Evolutionary conservation across 805 yeast genomes (phyloP).

Genomic region (Grigorovia humatica): DNA sequence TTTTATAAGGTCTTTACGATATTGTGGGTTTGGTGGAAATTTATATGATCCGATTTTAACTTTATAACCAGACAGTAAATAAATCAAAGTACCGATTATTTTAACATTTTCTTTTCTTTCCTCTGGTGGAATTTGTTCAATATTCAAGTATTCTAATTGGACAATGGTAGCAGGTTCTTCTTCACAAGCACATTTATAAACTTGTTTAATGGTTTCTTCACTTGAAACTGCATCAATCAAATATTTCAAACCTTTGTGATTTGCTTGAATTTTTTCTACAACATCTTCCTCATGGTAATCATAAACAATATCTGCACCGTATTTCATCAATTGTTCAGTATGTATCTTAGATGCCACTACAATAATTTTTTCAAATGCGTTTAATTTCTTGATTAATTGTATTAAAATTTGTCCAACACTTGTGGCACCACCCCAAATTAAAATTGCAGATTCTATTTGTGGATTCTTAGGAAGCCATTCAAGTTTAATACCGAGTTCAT

Average conservation of each 20-base stretch:
- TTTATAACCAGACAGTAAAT: slow-evolving; percentile 29
- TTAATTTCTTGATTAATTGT: slow-evolving; percentile 43
- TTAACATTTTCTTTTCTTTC: slow-evolving; percentile 27
- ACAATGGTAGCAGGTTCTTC: slow-evolving; percentile 28
- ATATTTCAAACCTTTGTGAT: slow-evolving; percentile 23
- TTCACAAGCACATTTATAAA: slow-evolving; percentile 29
- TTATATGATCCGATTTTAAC: slow-evolving; percentile 21
- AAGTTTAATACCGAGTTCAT: slow-evolving; percentile 15
- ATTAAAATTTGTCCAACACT: slow-evolving; percentile 48
- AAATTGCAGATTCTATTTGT: slow-evolving; percentile 31
- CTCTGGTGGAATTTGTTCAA: slow-evolving; percentile 18
- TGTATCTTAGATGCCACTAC: slow-evolving; percentile 41
- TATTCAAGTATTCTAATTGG: slow-evolving; percentile 22
- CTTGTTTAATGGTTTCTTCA: slow-evolving; percentile 22
- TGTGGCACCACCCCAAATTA: slow-evolving; percentile 64
- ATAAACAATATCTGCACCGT: slow-evolving; percentile 43
- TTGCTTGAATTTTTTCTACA: slow-evolving; percentile 31
- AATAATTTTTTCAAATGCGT: slow-evolving; percentile 33
- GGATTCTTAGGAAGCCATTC: slow-evolving; percentile 18
- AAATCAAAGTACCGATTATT: slow-evolving; percentile 30
- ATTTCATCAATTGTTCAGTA: slow-evolving; percentile 28
- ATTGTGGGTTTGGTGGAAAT: slow-evolving; percentile 19
- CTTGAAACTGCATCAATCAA: slow-evolving; percentile 28
- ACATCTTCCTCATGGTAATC: slow-evolving; percentile 41
- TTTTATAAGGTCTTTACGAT: slow-evolving; percentile 16